phyloP scores from a whole-genome alignment of 768 basidiomycete genomes.

The Pleurotus ostreatus region DNA sequence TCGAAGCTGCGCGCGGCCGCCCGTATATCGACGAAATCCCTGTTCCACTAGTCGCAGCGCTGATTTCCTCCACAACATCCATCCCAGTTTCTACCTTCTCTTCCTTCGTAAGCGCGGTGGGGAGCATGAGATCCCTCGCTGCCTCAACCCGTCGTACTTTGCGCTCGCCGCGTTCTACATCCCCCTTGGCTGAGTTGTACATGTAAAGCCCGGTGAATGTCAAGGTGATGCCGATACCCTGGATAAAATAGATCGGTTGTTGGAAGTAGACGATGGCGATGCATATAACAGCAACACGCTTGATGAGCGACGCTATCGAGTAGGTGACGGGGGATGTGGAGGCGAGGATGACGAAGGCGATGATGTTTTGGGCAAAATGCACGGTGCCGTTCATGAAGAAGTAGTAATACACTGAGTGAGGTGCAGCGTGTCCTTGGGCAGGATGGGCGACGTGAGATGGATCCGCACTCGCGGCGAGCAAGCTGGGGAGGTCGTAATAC shows the following conservation, averaged over 20 bases:
- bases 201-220: constrained; percentile 91
- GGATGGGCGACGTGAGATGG: constrained; percentile 42
- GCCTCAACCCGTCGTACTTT: constrained; percentile 78
- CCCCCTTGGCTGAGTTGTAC: constrained; percentile 93
- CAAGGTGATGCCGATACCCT: constrained; percentile 85
- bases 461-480: constrained; percentile 44
- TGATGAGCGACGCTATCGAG: constrained; percentile 96
- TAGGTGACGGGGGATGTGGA: constrained; percentile 98
- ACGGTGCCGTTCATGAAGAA: constrained; percentile 93
- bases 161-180: constrained; percentile 91
- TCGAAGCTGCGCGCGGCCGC: constrained; percentile 31
- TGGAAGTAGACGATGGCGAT: constrained; percentile 97
- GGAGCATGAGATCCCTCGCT: constrained; percentile 62
- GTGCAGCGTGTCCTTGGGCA: constrained; percentile 37
- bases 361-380: constrained; percentile 95
- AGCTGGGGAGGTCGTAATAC: constrained; percentile 76
- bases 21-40: constrained; percentile 32
- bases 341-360: constrained; percentile 94
- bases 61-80: constrained; percentile 13
- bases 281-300: constrained; percentile 97
- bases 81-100: constrained; percentile 32
- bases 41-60: constrained; percentile 30
- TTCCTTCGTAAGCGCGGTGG: constrained; percentile 53
- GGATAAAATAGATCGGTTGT: constrained; percentile 78
- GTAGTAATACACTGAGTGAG: constrained; percentile 72